These are phyloP conservation scores for Hordeum vulgare DNA, from an alignment of 176 grass and related monocot species.

Conservation along the genomic window MorexV3_pseudomolecules_assembly NC_058519.1:476751957-476752456, in stretches of 20 bases:
- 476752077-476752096: neutral
- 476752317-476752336: conserved; percentile 55
- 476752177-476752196: neutral
- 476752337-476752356: conserved; percentile 60
- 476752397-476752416: neutral
- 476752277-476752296: conserved; percentile 50
- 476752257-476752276: neutral
- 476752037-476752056: neutral
- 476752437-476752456: neutral
- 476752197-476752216: neutral
- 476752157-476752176: conserved; percentile 28
- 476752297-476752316: conserved; percentile 60
- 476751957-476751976: neutral
- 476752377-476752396: neutral
- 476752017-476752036: neutral
- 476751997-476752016: neutral
- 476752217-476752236: neutral
- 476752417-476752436: neutral
- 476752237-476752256: neutral
- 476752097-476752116: conserved; percentile 8
- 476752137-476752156: conserved; percentile 14
- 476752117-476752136: conserved; percentile 36
- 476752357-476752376: conserved; percentile 82
- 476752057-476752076: conserved; percentile 4
- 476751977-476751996: neutral